Conservation (phyloP, 2,329 filamentous ascomycete species). For the Phaeosphaeria sp. region DNA sequence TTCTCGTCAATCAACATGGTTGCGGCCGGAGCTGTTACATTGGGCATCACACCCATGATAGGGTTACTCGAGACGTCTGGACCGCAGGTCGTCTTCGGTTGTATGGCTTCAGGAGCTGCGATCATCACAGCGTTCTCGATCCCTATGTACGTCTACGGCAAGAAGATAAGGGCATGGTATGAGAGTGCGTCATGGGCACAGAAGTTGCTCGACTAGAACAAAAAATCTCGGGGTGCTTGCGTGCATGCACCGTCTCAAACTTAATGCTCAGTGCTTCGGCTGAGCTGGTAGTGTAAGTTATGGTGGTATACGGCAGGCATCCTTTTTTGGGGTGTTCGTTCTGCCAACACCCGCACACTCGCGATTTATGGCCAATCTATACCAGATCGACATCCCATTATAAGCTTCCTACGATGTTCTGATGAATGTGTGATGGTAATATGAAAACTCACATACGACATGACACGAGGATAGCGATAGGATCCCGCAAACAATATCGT, state of each 20-base stretch:
- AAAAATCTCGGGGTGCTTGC: neutral
- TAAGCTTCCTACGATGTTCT: neutral
- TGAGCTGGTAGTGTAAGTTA: neutral
- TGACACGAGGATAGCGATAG: neutral
- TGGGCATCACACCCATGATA: conserved; percentile 11
- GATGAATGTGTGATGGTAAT: neutral
- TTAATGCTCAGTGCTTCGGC: neutral
- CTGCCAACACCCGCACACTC: neutral
- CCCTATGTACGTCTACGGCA: conserved; percentile 18
- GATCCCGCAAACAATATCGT: no score
- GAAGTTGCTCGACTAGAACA: conserved; percentile 11
- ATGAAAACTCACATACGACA: neutral
- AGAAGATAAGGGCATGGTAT: conserved; percentile 20
- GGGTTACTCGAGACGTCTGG: conserved; percentile 5
- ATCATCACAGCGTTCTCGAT: conserved; percentile 5
- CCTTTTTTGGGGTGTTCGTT: neutral
- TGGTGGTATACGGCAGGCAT: neutral
- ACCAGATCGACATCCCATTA: neutral
- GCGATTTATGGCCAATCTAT: neutral
- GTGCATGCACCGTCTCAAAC: neutral
- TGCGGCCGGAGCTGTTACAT: conserved; percentile 5
- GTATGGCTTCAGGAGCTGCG: conserved; percentile 8
- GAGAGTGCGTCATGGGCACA: conserved; percentile 13
- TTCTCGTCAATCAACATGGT: conserved; percentile 15
- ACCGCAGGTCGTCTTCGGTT: conserved; percentile 3